These are phyloP conservation scores for Alisma plantagoaquatica DNA, from an alignment of 106 monocot species.

Conservation along the genomic window DNA sequence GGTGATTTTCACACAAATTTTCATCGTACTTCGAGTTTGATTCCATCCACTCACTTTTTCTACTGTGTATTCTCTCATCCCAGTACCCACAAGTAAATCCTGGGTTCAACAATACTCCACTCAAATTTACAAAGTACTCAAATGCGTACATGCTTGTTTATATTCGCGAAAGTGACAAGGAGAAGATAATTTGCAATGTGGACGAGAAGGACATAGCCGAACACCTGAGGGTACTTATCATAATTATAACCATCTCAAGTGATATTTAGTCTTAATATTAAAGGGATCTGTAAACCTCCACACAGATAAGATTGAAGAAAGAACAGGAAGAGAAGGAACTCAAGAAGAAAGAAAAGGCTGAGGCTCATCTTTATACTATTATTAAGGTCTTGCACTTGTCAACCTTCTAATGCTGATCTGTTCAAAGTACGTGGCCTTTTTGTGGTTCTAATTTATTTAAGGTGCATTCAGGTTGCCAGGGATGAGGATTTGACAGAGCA, in stretches of 20 bases:
- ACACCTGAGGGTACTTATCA: conserved; percentile 91
- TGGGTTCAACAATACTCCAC: conserved; percentile 89
- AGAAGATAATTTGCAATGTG: conserved; percentile 95
- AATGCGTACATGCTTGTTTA: conserved; percentile 99
- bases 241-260: too few relatives aligned
- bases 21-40: too few relatives aligned
- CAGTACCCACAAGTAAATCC: conserved; percentile 93
- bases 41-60: too few relatives aligned
- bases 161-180: conserved; percentile 97
- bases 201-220: conserved; percentile 99
- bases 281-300: too few relatives aligned
- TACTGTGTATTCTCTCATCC: too few relatives aligned
- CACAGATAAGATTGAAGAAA: conserved; percentile 93
- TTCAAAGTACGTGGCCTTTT: too few relatives aligned
- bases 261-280: too few relatives aligned
- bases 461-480: conserved; percentile 65
- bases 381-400: conserved; percentile 94
- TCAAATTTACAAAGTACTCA: conserved; percentile 98
- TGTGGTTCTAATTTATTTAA: too few relatives aligned
- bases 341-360: conserved; percentile 98
- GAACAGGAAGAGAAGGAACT: conserved; percentile 99
- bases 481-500: conserved; percentile 78
- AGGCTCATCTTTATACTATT: conserved; percentile 96
- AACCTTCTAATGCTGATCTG: too few relatives aligned
- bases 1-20: conserved; percentile 34